Conservation (phyloP, 176 grass and related monocot species). For the barley (Hordeum vulgare) region DNA sequence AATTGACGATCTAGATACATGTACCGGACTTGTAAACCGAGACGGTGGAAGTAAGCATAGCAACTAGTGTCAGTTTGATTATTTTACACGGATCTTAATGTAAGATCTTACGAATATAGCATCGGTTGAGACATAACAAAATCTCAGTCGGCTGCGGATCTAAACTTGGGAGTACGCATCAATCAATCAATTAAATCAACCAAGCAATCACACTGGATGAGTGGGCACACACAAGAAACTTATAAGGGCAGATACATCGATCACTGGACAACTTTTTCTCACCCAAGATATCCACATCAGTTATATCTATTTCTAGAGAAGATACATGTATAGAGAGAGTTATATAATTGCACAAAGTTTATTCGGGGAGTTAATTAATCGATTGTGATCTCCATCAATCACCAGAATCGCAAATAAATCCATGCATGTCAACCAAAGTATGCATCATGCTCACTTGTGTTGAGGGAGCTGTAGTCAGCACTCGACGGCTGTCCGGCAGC, state of each 20-base stretch:
- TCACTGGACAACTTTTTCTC: not conserved
- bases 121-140: no score
- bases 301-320: slow-evolving; percentile 29
- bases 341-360: slow-evolving; percentile 33
- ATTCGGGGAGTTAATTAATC: slow-evolving; percentile 4
- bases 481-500: slow-evolving; percentile 30
- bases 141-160: no score
- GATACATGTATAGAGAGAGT: slow-evolving; percentile 12
- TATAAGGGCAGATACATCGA: not conserved
- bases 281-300: slow-evolving; percentile 13
- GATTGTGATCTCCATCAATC: slow-evolving; percentile 18
- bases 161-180: not conserved
- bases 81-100: no score
- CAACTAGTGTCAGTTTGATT: no score
- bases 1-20: no score
- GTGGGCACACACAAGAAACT: slow-evolving; percentile 15
- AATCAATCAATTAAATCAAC: slow-evolving; percentile 12
- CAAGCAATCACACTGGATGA: slow-evolving; percentile 4
- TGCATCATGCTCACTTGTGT: slow-evolving; percentile 60
- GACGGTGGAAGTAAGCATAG: no score
- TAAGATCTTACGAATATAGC: no score
- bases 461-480: slow-evolving; percentile 50
- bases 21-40: no score
- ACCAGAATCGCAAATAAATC: slow-evolving; percentile 37
- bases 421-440: slow-evolving; percentile 66